Evolutionary conservation across 2,329 filamentous ascomycete genomes (phyloP), one percentile per base, ranked within the genome.

Genomic region (Fusarium pilosicola): DNA sequence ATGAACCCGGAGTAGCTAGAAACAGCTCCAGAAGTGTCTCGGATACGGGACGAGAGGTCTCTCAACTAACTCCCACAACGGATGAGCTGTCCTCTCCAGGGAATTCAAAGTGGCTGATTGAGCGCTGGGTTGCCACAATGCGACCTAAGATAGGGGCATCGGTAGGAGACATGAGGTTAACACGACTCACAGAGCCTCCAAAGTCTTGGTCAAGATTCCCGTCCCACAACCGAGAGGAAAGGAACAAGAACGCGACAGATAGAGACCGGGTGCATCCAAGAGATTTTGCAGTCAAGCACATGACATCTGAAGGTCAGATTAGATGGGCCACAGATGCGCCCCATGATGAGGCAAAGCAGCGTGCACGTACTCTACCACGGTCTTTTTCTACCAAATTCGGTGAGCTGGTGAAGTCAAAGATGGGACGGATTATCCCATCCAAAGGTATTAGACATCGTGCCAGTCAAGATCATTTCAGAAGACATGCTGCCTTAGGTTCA

Each of bases 141-240:
- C 67, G 56, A 26, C 70, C 63, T 32, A 60, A 32, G 51, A 28
- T 49, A 28, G 45, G 36, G 22, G 51, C 61, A 7, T 36, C 24
- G 17, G 44, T 57, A 20, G 44, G 28, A 17, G 62, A 45, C 48
- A 48, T 38, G 42, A 48, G 17, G 24, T 68, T 44, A 42, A 45
- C 41, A 24, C 70, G 52, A 36, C 57, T 66, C 38, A 46, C 41
- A 42, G 75, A 62, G 9, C 78, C 78, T 34, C 80, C 80, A 9
- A 71, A 70, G 20, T 78, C 81, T 13, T 84, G 83, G 82, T 74
- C 82, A 15, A 81, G 63, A 34, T 83, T 79, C 59, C 77, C 80
- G 24, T 81, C 82, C 7, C 74, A 80, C 38, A 79, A 74, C 8
- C 76, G 79, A 36, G 74, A 75, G 34, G 76, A 79, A 58, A 78